phyloP scores from a whole-genome alignment of 2,329 filamentous ascomycete genomes.

The Clonostachys rosea region DNA sequence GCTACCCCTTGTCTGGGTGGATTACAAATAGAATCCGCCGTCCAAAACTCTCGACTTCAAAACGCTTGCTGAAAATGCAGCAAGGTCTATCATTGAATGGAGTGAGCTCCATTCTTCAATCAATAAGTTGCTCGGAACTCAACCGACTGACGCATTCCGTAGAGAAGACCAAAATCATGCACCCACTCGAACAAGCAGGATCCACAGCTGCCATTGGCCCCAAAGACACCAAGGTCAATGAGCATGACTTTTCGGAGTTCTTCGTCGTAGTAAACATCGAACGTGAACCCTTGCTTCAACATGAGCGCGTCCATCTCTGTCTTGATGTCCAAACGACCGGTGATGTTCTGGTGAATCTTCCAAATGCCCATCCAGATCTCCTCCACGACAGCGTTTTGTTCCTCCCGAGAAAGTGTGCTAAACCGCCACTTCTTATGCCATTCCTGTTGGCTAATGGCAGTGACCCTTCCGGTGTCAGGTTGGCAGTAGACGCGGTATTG shows the following conservation, averaged over 20 bases:
- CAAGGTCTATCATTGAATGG: too few species aligned
- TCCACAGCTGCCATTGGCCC: conserved; percentile 34
- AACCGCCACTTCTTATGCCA: conserved; percentile 30
- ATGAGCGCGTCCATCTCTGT: conserved; percentile 18
- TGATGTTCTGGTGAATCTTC: conserved; percentile 15
- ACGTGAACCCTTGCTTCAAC: conserved; percentile 31
- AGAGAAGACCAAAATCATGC: conserved; percentile 25
- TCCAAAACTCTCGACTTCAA: too few species aligned
- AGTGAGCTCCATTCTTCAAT: too few species aligned
- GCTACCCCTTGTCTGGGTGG: too few species aligned
- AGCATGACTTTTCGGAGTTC: conserved; percentile 15
- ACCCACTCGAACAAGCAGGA: conserved; percentile 41
- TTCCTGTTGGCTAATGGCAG: conserved; percentile 31
- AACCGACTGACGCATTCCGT: conserved; percentile 19
- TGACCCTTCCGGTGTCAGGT: conserved; percentile 20
- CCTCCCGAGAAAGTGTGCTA: conserved; percentile 2
- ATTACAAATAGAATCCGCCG: too few species aligned
- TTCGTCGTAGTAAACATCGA: conserved; percentile 33
- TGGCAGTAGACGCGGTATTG: conserved; percentile 40
- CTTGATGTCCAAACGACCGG: conserved; percentile 11
- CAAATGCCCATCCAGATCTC: conserved; percentile 11
- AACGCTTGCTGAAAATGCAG: too few species aligned
- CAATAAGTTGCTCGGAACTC: conserved; percentile 18
- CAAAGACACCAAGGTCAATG: conserved; percentile 41
- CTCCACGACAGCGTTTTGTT: conserved; percentile 6